Percentiles rank a stretch among this genome's conserved stretches.
phyloP scores from a whole-genome alignment of 2,329 filamentous ascomycete genomes.

The Aspergillus sp. region DNA sequence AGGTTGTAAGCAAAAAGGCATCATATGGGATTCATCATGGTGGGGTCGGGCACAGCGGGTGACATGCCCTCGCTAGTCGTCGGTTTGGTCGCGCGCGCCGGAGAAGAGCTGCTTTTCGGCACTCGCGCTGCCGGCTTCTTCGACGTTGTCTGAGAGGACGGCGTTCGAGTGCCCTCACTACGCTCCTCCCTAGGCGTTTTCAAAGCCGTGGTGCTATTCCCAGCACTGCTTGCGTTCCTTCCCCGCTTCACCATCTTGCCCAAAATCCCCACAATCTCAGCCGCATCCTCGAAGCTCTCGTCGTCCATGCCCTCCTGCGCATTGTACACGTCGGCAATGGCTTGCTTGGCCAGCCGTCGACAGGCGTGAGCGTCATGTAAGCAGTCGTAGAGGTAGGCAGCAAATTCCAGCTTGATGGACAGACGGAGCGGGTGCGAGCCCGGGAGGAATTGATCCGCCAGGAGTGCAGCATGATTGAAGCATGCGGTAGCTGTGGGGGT shows the following conservation, averaged over 20 bases:
- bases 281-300: constrained; percentile 90
- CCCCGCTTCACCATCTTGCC: constrained; percentile 87
- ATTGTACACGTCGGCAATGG: constrained; percentile 88
- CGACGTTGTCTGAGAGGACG: constrained; percentile 20
- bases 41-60: constrained; percentile 32
- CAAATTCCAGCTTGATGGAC: constrained; percentile 88
- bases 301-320: constrained; percentile 92
- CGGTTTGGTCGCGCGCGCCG: constrained; percentile 8
- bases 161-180: constrained; percentile 35
- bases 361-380: constrained; percentile 77
- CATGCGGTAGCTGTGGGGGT: constrained; percentile 77
- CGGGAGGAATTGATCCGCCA: constrained; percentile 76
- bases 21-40: constrained; percentile 41
- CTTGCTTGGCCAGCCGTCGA: constrained; percentile 73
- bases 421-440: constrained; percentile 87
- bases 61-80: constrained; percentile 12
- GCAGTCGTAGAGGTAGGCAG: constrained; percentile 92
- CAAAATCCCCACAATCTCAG: constrained; percentile 80
- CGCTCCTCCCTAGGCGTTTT: constrained; percentile 28
- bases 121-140: constrained; percentile 6
- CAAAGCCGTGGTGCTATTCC: constrained; percentile 29
- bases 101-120: constrained; percentile 8
- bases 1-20: constrained; percentile 7
- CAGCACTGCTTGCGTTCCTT: constrained; percentile 40
- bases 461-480: constrained; percentile 73